These are phyloP conservation scores for Cryptomeria japonica DNA, from an alignment of 75 land plant genomes.

Conservation along the genomic window DNA sequence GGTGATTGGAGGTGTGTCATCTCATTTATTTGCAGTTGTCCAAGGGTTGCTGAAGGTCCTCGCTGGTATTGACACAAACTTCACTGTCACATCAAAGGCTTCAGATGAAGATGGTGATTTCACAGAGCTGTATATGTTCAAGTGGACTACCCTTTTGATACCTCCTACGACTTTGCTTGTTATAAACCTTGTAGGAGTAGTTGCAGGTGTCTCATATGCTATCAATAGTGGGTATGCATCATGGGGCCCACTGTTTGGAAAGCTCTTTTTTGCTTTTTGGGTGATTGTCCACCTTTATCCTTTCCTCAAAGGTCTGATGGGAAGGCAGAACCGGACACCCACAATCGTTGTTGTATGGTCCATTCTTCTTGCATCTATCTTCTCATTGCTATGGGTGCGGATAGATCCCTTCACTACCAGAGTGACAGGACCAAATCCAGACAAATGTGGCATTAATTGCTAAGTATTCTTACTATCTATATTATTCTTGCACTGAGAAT, in stretches of 20 bases:
- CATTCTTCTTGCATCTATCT: slow-evolving; percentile 64
- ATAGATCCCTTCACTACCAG: slow-evolving; percentile 53
- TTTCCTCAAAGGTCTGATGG: slow-evolving; percentile 76
- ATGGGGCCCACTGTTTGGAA: slow-evolving; percentile 78
- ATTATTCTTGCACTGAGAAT: not conserved
- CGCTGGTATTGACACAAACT: slow-evolving; percentile 67
- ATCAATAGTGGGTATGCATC: slow-evolving; percentile 64
- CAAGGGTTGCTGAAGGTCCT: slow-evolving; percentile 65
- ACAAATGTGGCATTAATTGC: slow-evolving; percentile 60
- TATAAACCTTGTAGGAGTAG: slow-evolving; percentile 64
- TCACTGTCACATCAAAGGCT: slow-evolving; percentile 62
- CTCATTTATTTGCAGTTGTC: slow-evolving; percentile 62
- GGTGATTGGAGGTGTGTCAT: slow-evolving; percentile 72
- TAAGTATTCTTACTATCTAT: slow-evolving; percentile 10
- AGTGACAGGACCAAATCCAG: slow-evolving; percentile 40
- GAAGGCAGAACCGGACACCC: slow-evolving; percentile 71
- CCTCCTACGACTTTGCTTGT: slow-evolving; percentile 65
- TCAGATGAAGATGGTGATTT: slow-evolving; percentile 63
- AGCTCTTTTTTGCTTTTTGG: slow-evolving; percentile 72
- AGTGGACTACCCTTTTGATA: slow-evolving; percentile 64
- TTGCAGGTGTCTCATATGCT: slow-evolving; percentile 68
- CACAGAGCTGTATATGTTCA: slow-evolving; percentile 60
- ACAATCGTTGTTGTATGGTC: slow-evolving; percentile 76
- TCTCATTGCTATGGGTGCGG: slow-evolving; percentile 65
- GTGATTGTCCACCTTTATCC: slow-evolving; percentile 72